A percentile compares a stretch with the other conserved stretches of the same genome.
These are phyloP conservation scores for Anthostomella pinea DNA, from an alignment of 2,329 filamentous ascomycete genomes.

Conservation along the genomic window DNA sequence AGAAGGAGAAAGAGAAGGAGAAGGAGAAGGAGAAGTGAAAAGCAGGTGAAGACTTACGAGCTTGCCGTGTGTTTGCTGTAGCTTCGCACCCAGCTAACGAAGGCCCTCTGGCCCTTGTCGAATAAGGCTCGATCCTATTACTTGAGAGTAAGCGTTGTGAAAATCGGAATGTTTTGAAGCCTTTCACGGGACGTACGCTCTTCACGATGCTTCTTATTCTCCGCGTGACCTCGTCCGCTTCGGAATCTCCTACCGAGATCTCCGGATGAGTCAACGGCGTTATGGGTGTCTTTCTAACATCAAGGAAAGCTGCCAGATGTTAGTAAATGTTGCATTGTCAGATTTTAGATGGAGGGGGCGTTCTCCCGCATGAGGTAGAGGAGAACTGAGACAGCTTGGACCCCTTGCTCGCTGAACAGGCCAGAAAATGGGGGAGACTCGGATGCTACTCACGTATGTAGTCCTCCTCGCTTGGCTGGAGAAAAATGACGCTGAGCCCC, in stretches of 20 bases:
- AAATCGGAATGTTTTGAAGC: too few species aligned
- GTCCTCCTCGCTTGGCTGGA: constrained; percentile 83
- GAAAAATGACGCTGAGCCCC: constrained; percentile 80
- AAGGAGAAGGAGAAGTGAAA: background rate
- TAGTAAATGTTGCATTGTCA: too few species aligned
- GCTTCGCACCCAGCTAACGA: constrained; percentile 89
- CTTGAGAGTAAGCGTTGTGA: too few species aligned
- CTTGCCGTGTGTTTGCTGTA: constrained; percentile 89
- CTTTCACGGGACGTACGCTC: too few species aligned
- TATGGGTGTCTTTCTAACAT: constrained; percentile 84
- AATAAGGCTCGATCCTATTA: constrained; percentile 61
- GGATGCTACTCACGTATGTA: too few species aligned
- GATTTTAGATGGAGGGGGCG: too few species aligned
- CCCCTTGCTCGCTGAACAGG: too few species aligned
- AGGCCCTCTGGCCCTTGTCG: constrained; percentile 86
- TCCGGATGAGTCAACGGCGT: constrained; percentile 55
- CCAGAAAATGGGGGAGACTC: too few species aligned
- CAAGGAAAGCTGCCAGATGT: too few species aligned
- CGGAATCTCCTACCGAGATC: constrained; percentile 56
- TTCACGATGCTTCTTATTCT: constrained; percentile 59
- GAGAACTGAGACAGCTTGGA: too few species aligned
- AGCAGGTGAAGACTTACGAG: too few species aligned
- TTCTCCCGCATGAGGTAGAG: too few species aligned
- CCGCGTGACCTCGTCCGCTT: constrained; percentile 56
- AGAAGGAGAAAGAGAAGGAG: background rate